These are phyloP conservation scores for Paraphaeosphaeria sporulosa DNA, from an alignment of 2,329 filamentous ascomycete species.

Conservation along the genomic window DNA sequence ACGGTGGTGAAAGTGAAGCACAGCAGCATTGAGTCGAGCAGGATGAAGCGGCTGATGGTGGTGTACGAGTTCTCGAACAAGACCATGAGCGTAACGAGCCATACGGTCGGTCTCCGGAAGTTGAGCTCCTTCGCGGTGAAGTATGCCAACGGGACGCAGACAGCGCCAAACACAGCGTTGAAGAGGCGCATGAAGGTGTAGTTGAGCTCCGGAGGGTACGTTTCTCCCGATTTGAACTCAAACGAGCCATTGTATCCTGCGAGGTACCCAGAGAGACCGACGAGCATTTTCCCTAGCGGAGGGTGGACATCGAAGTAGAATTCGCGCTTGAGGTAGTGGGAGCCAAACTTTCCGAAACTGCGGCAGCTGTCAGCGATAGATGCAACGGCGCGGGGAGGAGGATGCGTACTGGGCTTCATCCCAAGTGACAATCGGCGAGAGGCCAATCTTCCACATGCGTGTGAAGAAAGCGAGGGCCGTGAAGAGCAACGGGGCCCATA, in stretches of 20 bases:
- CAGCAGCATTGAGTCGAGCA: constrained; percentile 97
- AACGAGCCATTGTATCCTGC: constrained; percentile 99
- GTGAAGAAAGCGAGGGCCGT: constrained; percentile 71
- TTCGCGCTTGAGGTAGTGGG: constrained; percentile 98
- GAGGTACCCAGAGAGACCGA: constrained; percentile 93
- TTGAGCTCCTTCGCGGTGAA: constrained; percentile 92
- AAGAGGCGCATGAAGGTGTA: constrained; percentile 99
- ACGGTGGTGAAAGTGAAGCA: constrained; percentile 99
- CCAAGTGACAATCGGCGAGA: constrained; percentile 77
- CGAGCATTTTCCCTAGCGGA: constrained; percentile 97
- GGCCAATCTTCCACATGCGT: constrained; percentile 71
- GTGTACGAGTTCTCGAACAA: constrained; percentile 99
- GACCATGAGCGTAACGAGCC: constrained; percentile 96
- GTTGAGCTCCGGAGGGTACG: constrained; percentile 90
- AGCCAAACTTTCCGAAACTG: constrained; percentile 96
- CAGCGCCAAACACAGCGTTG: constrained; percentile 92
- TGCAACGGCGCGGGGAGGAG: constrained; percentile 11
- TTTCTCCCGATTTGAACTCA: constrained; percentile 98
- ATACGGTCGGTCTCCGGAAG: constrained; percentile 85
- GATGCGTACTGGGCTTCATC: constrained; percentile 74
- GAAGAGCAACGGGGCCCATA: constrained; percentile 70
- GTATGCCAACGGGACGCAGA: constrained; percentile 93
- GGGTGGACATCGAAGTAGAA: constrained; percentile 99
- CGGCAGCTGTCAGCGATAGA: constrained; percentile 29
- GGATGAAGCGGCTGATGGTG: constrained; percentile 97